Base-by-base conservation (phyloP, 2,329 filamentous ascomycete species). In the Drechslerella dactyloides region DNA sequence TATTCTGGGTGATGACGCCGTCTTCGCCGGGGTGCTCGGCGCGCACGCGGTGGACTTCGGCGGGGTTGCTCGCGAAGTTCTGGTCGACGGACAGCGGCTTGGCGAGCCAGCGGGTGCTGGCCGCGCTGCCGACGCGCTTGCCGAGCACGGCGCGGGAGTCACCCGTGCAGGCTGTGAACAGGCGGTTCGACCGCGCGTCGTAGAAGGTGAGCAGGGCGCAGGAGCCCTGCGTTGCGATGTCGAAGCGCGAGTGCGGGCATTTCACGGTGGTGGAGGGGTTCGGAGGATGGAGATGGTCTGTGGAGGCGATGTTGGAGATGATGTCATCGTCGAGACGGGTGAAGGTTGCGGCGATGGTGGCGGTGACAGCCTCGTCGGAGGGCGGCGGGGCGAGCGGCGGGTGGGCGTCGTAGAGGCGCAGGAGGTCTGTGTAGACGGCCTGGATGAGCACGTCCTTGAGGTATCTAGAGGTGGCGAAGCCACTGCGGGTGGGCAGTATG, bases 121-220 rank as follows among this genome's bases (percentile, higher is more conserved):
- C 58, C 7, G 59, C 23, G 11, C 82, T 80, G 79, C 82, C 78
- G 1, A 76, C 77, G 55, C 60, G 74, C 81, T 70, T 81, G 1
- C 87, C 88, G 0, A 89, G 81, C 0, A 90, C 86, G 10, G 87
- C 87, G 37, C 87, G 83, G 0, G 86, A 89, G 78, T 90, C 88
- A 0, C 89, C 89, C 0, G 85, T 85, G 73, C 86, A 87, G 0
- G 88, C 88, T 1, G 89, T 86, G 23, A 85, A 84, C 0, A 90
- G 79, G 0, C 80, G 84, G 3, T 81, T 81, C 0, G 81, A 80
- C 0, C 75, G 66, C 0, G 85, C 82, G 72, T 90, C 86, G 76
- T 85, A 89, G 1, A 89, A 79, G 0, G 86, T 82, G 1, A 90
- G 80, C 0, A 89, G 80, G 10, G 87, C 87, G 74, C 87, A 89